phyloP scores from a whole-genome alignment of 805 yeast genomes.

The Candida verbasci region DNA sequence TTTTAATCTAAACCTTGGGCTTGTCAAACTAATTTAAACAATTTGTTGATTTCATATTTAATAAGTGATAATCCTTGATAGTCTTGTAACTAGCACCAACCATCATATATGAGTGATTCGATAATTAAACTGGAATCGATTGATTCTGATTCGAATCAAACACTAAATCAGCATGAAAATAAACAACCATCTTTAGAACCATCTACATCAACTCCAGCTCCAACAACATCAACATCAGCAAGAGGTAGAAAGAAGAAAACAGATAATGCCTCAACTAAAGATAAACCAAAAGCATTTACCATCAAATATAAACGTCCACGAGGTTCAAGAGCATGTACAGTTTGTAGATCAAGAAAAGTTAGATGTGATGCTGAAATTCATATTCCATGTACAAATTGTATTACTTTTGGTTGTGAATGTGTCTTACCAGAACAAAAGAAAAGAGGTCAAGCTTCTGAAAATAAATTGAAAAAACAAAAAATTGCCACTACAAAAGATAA shows the following conservation, averaged over 20 bases:
- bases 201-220: background rate
- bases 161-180: background rate
- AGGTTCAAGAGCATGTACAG: conserved; percentile 68
- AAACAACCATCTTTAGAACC: background rate
- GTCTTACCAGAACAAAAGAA: conserved; percentile 57
- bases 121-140: too few species aligned
- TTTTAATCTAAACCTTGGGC: too few species aligned
- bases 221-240: background rate
- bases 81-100: too few species aligned
- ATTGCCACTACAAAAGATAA: background rate
- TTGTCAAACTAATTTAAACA: too few species aligned
- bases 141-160: background rate
- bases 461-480: conserved; percentile 7
- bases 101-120: background rate
- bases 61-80: too few species aligned
- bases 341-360: conserved; percentile 78
- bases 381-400: conserved; percentile 53
- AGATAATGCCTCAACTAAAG: conserved; percentile 4
- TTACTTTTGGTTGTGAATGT: conserved; percentile 70
- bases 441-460: conserved; percentile 25
- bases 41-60: too few species aligned
- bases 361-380: conserved; percentile 66
- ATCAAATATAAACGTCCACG: conserved; percentile 51
- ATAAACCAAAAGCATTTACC: conserved; percentile 41
- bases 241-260: background rate